These are phyloP conservation scores for Brassica hybrid DNA, from an alignment of 441 rosid genomes.

Conservation along the genomic window DNA sequence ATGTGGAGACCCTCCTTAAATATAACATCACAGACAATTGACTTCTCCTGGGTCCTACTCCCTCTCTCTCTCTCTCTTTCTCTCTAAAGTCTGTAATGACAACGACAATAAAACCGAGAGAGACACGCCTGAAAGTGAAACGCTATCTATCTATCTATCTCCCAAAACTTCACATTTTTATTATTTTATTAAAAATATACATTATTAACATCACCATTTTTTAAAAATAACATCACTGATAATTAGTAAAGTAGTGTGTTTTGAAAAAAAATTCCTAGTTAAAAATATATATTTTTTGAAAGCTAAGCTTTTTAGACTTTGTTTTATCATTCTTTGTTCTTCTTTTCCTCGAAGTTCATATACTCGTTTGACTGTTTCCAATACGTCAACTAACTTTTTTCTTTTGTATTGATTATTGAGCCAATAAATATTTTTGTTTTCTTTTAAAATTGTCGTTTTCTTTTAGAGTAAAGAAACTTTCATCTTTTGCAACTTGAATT, in stretches of 20 bases:
- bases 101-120: conserved; percentile 31
- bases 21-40: conserved; percentile 29
- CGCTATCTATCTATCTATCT: not conserved
- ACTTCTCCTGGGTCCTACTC: conserved; percentile 40
- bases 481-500: conserved; percentile 36
- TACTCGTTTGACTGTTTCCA: conserved; percentile 35
- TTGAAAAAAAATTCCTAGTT: conserved; percentile 1
- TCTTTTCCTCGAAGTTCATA: conserved; percentile 40
- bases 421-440: conserved; percentile 6
- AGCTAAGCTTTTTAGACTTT: conserved; percentile 16
- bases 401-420: conserved; percentile 29
- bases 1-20: conserved; percentile 42
- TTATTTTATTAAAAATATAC: no score
- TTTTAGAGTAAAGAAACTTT: conserved; percentile 29
- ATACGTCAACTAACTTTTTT: conserved; percentile 26
- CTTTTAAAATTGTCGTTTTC: conserved; percentile 29
- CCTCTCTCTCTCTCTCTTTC: not conserved
- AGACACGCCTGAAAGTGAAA: conserved; percentile 34
- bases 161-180: not conserved
- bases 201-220: not conserved
- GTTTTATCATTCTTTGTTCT: not conserved
- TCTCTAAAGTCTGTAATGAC: not conserved
- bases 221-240: not conserved
- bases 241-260: conserved; percentile 9
- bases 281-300: not conserved